Conservation (phyloP, 2,329 filamentous ascomycete species). For the Byssoonygena ceratinophila region DNA sequence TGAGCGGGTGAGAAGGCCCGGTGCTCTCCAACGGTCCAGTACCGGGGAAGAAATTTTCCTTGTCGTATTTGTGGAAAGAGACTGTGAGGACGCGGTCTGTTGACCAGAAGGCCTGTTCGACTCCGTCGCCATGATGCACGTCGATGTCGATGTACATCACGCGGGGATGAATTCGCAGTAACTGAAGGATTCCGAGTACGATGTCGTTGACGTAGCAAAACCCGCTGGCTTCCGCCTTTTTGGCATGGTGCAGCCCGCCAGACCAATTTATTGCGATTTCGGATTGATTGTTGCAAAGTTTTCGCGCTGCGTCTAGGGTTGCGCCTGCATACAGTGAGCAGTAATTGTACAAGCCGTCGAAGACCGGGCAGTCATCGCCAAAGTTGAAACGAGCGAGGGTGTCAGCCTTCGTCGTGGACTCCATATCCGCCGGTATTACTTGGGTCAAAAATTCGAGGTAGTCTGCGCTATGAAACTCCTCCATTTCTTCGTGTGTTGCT, state of each 20-base stretch:
- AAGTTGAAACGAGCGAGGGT: constrained; percentile 65
- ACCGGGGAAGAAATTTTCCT: constrained; percentile 73
- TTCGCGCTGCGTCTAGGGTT: constrained; percentile 80
- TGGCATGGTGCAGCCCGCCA: constrained; percentile 90
- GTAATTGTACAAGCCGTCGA: constrained; percentile 91
- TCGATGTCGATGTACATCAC: constrained; percentile 94
- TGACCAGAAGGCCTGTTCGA: constrained; percentile 83
- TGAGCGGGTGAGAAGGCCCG: constrained; percentile 69
- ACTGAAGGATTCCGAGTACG: constrained; percentile 80
- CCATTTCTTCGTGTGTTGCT: constrained; percentile 79
- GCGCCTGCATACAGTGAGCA: constrained; percentile 87
- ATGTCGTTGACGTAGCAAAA: constrained; percentile 99
- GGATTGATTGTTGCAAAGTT: constrained; percentile 73
- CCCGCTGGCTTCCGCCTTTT: constrained; percentile 83
- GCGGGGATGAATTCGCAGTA: constrained; percentile 68
- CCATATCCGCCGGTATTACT: constrained; percentile 59
- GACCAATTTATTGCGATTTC: constrained; percentile 98
- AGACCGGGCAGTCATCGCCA: constrained; percentile 89
- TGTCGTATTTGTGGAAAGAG: constrained; percentile 94
- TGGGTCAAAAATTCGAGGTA: constrained; percentile 82
- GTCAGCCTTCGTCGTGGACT: constrained; percentile 49
- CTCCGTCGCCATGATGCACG: constrained; percentile 82
- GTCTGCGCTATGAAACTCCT: constrained; percentile 73
- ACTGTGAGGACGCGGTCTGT: constrained; percentile 85
- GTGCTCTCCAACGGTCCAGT: constrained; percentile 81